These are phyloP conservation scores for Oxytropis ochrocephala DNA, from an alignment of 306 rosid genomes.

Conservation along the genomic window DNA sequence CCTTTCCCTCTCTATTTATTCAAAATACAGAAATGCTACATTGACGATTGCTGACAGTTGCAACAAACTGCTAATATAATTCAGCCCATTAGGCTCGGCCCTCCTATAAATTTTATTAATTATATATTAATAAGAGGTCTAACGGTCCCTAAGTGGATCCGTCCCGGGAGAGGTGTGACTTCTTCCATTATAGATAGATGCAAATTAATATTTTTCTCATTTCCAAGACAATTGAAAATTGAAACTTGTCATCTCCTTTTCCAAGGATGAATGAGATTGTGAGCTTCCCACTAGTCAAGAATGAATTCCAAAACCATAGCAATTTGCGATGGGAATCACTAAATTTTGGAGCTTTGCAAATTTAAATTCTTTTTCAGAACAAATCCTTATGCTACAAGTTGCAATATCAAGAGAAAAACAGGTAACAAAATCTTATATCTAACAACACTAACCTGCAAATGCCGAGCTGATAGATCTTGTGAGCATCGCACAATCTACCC, in stretches of 20 bases:
- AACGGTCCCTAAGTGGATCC: too few species aligned
- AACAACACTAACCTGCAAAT: conserved; percentile 46
- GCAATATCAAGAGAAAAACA: conserved; percentile 6
- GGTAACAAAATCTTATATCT: not conserved
- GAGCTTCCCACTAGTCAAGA: not conserved
- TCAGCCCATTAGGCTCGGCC: too few species aligned
- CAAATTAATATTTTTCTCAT: not conserved
- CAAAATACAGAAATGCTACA: too few species aligned
- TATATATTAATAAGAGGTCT: too few species aligned
- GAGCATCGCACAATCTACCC: conserved; percentile 59
- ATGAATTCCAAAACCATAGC: not conserved
- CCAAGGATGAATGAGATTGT: not conserved
- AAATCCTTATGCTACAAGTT: not conserved
- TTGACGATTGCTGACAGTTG: too few species aligned
- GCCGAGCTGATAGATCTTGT: conserved; percentile 60
- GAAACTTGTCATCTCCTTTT: not conserved
- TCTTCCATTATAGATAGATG: not conserved
- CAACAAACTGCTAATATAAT: too few species aligned
- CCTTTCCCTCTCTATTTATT: too few species aligned
- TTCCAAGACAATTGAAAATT: not conserved
- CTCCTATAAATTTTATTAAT: too few species aligned
- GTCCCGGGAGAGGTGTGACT: not conserved
- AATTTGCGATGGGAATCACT: not conserved
- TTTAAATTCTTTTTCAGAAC: not conserved
- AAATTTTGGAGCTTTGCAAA: not conserved